Base-by-base conservation (phyloP, 768 basidiomycete species). In the Suillus cothurnatus region DNA sequence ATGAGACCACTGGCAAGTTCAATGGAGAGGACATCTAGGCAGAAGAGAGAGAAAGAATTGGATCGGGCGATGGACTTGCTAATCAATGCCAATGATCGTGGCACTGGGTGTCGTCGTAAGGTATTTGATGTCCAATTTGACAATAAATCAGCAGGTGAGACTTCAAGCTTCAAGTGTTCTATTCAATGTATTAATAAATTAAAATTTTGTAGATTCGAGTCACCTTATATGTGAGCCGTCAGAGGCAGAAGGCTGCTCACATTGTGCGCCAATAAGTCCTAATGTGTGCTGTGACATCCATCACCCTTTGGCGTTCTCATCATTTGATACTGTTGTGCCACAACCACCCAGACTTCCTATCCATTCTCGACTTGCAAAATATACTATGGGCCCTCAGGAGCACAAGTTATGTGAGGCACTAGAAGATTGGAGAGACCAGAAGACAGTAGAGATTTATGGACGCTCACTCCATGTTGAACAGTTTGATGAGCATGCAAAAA, bases 231-330 rank as follows among this genome's bases (percentile, higher is more conserved):
- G 61, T 23, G 63, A 68, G 32, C 9, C 31, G 5, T 8, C 15
- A 14, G 21, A 39, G n/a, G 36, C 56, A 12, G 38, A 41, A 7
- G 68, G 69, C n/a, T 76, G 75, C 60, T 2, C 49, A 6, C 66
- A 69, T 38, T 76, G 74, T 53, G 15, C 14, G 11, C 41, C 67
- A 14, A 21, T 21, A 2, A 17, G 34, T 9, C 63, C 71, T 26
- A 19, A 59, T 9, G 39, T 72, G 32, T 76, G 75, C 70, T 76
- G 73, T 52, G 70, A 70, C 26, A 45, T 76, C 31, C 72, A 73
- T 60, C 61, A 65, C 36, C 74, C 74, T 8, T 34, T 43, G 7
- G n/a, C 41, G 1, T 69, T 69, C 52, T 31, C 61, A 3, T 36
- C 34, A 11, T 36, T 63, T 28, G 19, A 57, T n/a, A 15, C 26